Evolutionary conservation across 352 stramenopile species (phyloP).

Genomic region (Phytophthora citrophthora): DNA sequence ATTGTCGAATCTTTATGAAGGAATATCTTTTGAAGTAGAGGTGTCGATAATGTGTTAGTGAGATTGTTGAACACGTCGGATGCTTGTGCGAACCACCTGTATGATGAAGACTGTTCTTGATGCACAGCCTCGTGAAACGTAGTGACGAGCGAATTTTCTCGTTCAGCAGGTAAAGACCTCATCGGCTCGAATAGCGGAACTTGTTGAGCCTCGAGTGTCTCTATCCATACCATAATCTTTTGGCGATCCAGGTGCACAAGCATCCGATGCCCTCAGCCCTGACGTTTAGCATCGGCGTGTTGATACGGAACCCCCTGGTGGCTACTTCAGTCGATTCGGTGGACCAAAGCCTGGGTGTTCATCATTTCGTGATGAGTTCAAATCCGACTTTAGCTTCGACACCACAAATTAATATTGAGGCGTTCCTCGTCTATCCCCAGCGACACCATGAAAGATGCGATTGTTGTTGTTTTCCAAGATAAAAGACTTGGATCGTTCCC

Average conservation of each 20-base stretch:
- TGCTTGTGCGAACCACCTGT: slow-evolving; percentile 5
- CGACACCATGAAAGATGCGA: slow-evolving; percentile 21
- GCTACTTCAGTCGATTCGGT: slow-evolving; percentile 17
- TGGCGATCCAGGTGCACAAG: background rate
- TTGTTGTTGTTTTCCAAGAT: slow-evolving; percentile 1
- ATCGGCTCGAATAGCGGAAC: background rate
- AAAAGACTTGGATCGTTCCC: background rate
- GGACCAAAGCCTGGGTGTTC: slow-evolving; percentile 7
- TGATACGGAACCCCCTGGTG: slow-evolving; percentile 12
- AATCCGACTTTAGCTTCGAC: slow-evolving; percentile 3
- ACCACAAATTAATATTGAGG: slow-evolving; percentile 26
- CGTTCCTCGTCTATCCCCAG: slow-evolving; percentile 15
- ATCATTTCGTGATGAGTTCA: slow-evolving; percentile 15
- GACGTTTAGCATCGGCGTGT: slow-evolving; percentile 2
- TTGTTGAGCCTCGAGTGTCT: slow-evolving; percentile 8
- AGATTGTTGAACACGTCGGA: slow-evolving; percentile 8
- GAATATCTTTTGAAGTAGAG: background rate
- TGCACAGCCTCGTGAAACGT: slow-evolving; percentile 1
- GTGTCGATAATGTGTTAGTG: background rate
- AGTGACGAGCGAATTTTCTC: slow-evolving; percentile 14
- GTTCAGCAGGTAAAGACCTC: slow-evolving; percentile 4
- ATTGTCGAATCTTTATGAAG: background rate
- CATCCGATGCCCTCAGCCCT: background rate
- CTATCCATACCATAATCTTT: slow-evolving; percentile 18
- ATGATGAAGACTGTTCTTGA: slow-evolving; percentile 3